A percentile compares a stretch with the other conserved stretches of the same genome.
These are phyloP conservation scores for Porphyrellus cyaneotinctus DNA, from an alignment of 768 basidiomycete genomes.

Conservation along the genomic window DNA sequence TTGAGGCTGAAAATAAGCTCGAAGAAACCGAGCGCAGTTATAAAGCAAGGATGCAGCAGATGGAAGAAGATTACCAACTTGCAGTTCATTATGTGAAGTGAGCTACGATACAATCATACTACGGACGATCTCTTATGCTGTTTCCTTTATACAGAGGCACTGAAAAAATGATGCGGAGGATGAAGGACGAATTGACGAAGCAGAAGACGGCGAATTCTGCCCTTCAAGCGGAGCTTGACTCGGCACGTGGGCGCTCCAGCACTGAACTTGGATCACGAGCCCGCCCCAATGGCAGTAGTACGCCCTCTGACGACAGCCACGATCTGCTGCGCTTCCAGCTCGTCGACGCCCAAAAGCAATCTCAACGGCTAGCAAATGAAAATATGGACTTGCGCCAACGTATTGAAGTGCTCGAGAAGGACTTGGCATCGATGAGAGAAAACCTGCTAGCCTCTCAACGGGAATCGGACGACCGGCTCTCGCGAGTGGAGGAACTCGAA, in stretches of 20 bases:
- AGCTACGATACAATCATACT: constrained; percentile 32
- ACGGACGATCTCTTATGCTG: constrained; percentile 14
- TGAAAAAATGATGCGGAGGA: constrained; percentile 94
- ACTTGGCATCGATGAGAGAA: constrained; percentile 67
- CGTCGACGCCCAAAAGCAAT: constrained; percentile 73
- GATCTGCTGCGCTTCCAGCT: constrained; percentile 68
- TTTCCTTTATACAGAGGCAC: constrained; percentile 61
- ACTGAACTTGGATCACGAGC: constrained; percentile 46
- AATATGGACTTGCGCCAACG: constrained; percentile 74
- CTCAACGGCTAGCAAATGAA: constrained; percentile 64
- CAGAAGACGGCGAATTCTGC: constrained; percentile 78
- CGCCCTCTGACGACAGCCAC: constrained; percentile 70
- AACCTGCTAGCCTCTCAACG: constrained; percentile 67
- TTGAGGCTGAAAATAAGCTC: constrained; percentile 72
- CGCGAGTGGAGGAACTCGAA: constrained; percentile 75
- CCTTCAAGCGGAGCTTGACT: constrained; percentile 83
- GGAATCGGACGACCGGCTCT: constrained; percentile 73
- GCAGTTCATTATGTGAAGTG: constrained; percentile 98
- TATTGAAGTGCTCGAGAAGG: constrained; percentile 69
- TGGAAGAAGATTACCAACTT: constrained; percentile 94
- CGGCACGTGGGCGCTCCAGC: constrained; percentile 56
- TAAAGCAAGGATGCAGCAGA: constrained; percentile 76
- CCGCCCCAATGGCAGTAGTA: constrained; percentile 69
- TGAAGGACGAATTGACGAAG: constrained; percentile 92
- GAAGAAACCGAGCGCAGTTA: constrained; percentile 76